Evolutionary conservation across 2,329 filamentous ascomycete species (phyloP), one percentile per base, ranked within the genome.

Genomic region (Neonectria neomacrospora): DNA sequence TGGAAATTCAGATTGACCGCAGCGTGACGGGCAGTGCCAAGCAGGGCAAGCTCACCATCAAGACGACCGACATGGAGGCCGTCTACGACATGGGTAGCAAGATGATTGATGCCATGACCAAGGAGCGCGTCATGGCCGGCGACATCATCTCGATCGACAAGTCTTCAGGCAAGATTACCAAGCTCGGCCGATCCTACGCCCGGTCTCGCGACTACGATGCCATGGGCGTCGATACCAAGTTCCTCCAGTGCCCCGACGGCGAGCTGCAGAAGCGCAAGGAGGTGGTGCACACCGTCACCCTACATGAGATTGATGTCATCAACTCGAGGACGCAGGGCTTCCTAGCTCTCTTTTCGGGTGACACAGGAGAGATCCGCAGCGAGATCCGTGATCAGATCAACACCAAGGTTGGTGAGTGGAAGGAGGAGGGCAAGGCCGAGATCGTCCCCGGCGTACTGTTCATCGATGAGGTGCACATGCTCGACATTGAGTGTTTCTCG

Each of bases 71-170:
- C 79, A 99, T 99, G 96, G 96, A 99, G 81, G 97, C 96, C 12
- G 92, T 99, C 70, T 99, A 98, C 82, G 96, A 99, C 75, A 97
- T 99, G 94, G 96, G 96, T 69, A 95, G 92, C 71, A 98, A 98
- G 82, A 98, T 99, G 96, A 99, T 99, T 71, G 96, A 99, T 77
- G 94, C 94, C 69, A 97, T 99, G 94, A 97, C 94, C 71, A 98
- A 98, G 81, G 96, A 99, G 83, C 95, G 96, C 74, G 93, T 99
- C 69, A 97, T 98, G 90, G 96, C 96, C 5, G 96, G 96, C 73
- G 96, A 99, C 78, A 96, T 99, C 71, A 96, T 99, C 74, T 97
- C 93, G 61, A 98, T 99, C 73, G 96, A 99, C 84, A 99, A 99
- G 83, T 94, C 95, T 0, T 97, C 94, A 2, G 96, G 96, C 69